Base-by-base conservation (phyloP, 2,329 filamentous ascomycete species). In the Aureobasidium subglaciale region DNA sequence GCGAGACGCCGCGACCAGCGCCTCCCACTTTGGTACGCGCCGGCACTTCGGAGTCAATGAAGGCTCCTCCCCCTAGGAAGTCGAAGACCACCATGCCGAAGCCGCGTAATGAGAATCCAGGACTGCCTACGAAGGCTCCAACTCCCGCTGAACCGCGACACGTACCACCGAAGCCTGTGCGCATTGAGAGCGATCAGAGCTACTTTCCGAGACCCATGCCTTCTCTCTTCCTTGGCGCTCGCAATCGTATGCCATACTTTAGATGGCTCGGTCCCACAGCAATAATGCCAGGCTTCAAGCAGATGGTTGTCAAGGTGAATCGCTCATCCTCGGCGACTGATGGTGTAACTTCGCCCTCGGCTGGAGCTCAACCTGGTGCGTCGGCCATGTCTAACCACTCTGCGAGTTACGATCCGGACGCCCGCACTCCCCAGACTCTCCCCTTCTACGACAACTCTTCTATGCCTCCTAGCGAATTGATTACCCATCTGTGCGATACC, bases 221-320 rank as follows among this genome's bases (percentile, higher is more conserved):
- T 13, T 48, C 67, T 10, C 50, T 68, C 4, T 68, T 70, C 55
- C 61, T 67, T 1, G 62, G 63, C 7, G 62, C 65, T 11, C 74
- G 67, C 75, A 80, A 86, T 64, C 80, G 86, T 54, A 88, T 95
- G 60, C 90, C 90, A 0, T 96, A 93, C 68, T 95, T 95, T 64
- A 79, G 90, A 58, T 95, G 93, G 70, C 93, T 95, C 67, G 90
- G 90, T 0, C 88, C 89, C 0, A 95, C 90, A 1, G 90, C 90
- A 59, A 95, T 95, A 65, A 88, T 93, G 52, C 90, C 90, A 1
- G 90, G 90, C 20, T 95, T 90, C 73, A 95, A 95, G 70, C 89
- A 95, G 69, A 95, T 95, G 88, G 88, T 95, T 24, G 85, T 87
- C 57, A 85, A 86, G 54, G 82, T 91, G 27, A 85, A 82, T 16